phyloP scores from a whole-genome alignment of 1,139 yeast species.

The Diutina sp. region DNA sequence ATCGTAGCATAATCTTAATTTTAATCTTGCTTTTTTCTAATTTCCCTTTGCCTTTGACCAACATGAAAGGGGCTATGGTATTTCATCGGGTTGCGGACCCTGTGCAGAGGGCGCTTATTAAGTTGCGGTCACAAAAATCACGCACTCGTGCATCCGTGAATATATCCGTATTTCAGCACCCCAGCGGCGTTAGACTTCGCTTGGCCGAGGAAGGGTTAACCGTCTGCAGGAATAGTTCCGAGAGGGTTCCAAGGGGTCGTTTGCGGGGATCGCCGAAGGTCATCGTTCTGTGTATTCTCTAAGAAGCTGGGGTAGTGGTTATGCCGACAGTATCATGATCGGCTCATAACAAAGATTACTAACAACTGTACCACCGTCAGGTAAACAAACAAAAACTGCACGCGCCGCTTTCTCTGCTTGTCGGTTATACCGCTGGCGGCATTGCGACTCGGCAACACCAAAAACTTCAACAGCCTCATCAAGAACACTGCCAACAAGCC shows the following conservation, averaged over 20 bases:
- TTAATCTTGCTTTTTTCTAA: too few species aligned
- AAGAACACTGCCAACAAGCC: conserved; percentile 54
- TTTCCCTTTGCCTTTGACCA: neutral
- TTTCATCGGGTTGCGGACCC: neutral
- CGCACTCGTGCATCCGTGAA: neutral
- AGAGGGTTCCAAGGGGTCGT: neutral
- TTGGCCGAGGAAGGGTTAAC: neutral
- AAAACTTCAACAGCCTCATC: conserved; percentile 72
- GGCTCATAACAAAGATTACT: conserved; percentile 18
- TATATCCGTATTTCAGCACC: neutral
- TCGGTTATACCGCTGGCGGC: conserved; percentile 41
- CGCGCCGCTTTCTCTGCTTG: conserved; percentile 67
- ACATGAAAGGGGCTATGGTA: neutral
- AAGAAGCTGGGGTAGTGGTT: neutral
- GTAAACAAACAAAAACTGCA: conserved; percentile 77
- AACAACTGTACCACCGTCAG: conserved; percentile 70
- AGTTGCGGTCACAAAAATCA: neutral
- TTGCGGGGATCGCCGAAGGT: neutral
- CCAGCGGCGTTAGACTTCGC: neutral
- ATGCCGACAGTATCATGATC: neutral
- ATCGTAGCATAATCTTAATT: too few species aligned
- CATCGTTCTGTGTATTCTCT: neutral
- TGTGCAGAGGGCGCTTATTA: neutral
- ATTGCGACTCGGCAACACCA: conserved; percentile 48
- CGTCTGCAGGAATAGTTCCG: too few species aligned